Evolutionary conservation across 2,329 filamentous ascomycete species (phyloP).

Genomic region (Parastagonospora avenae): DNA sequence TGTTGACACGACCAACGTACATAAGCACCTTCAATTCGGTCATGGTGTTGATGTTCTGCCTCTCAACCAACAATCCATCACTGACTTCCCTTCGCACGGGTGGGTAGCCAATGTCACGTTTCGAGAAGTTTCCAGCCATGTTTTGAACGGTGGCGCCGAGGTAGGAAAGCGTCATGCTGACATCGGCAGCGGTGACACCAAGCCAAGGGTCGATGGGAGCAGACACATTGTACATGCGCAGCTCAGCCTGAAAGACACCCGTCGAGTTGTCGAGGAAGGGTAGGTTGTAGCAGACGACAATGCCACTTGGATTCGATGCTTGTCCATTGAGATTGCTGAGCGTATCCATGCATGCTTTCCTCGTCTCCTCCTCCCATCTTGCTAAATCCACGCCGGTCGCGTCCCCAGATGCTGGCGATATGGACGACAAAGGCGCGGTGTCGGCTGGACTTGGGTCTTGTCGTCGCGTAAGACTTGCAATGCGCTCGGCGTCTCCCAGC

Average conservation of each 20-base stretch:
- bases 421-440: conserved; percentile 35
- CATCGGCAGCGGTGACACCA: conserved; percentile 46
- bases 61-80: conserved; percentile 35
- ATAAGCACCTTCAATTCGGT: conserved; percentile 64
- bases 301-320: conserved; percentile 74
- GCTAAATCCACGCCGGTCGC: conserved; percentile 36
- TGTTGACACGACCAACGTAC: conserved; percentile 72
- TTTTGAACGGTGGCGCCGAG: conserved; percentile 49
- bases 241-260: conserved; percentile 76
- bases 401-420: conserved; percentile 43
- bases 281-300: conserved; percentile 83
- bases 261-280: conserved; percentile 69
- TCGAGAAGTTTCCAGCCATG: conserved; percentile 41
- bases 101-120: conserved; percentile 36
- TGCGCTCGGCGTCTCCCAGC: conserved; percentile 39
- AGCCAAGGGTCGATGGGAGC: conserved; percentile 58
- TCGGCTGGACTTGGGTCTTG: conserved; percentile 37
- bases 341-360: conserved; percentile 62
- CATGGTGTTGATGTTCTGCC: conserved; percentile 34
- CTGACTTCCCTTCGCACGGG: conserved; percentile 24
- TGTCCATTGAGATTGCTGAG: conserved; percentile 60
- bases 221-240: conserved; percentile 74
- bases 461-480: conserved; percentile 44
- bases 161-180: conserved; percentile 51
- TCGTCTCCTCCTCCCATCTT: conserved; percentile 46